Evolutionary conservation across 2,329 filamentous ascomycete species (phyloP).

Genomic region (Mycosphaerella sp.): DNA sequence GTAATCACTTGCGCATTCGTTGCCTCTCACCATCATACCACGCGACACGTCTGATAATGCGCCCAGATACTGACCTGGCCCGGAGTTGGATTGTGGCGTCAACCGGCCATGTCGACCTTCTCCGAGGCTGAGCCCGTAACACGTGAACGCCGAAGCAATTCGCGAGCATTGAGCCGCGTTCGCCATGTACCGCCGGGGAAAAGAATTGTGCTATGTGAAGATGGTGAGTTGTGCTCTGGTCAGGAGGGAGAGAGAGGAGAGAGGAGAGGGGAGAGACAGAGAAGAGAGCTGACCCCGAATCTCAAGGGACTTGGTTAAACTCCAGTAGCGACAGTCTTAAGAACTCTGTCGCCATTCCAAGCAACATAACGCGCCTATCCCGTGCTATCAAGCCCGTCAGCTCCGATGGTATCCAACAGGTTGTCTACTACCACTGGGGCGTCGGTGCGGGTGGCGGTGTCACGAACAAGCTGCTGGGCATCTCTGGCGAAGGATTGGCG

Average conservation of each 20-base stretch:
- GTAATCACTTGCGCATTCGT: background rate
- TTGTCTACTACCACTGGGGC: conserved; percentile 47
- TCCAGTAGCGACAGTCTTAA: conserved; percentile 43
- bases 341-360: conserved; percentile 40
- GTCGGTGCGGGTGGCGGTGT: conserved; percentile 42
- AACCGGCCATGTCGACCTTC: conserved; percentile 16
- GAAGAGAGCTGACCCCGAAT: conserved; percentile 3
- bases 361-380: conserved; percentile 46
- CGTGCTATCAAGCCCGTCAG: conserved; percentile 45
- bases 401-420: conserved; percentile 44
- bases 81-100: conserved; percentile 9
- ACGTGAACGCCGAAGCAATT: conserved; percentile 6
- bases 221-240: conserved; percentile 16
- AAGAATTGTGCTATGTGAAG: conserved; percentile 26
- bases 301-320: conserved; percentile 43
- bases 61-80: background rate
- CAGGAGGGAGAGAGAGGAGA: background rate
- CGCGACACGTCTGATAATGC: conserved; percentile 7
- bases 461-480: conserved; percentile 35
- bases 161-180: conserved; percentile 6
- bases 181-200: conserved; percentile 18
- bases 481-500: conserved; percentile 15
- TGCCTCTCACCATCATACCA: background rate
- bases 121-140: conserved; percentile 11
- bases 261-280: background rate